phyloP scores from a whole-genome alignment of 306 rosid species.

The Vigna trinervia region DNA sequence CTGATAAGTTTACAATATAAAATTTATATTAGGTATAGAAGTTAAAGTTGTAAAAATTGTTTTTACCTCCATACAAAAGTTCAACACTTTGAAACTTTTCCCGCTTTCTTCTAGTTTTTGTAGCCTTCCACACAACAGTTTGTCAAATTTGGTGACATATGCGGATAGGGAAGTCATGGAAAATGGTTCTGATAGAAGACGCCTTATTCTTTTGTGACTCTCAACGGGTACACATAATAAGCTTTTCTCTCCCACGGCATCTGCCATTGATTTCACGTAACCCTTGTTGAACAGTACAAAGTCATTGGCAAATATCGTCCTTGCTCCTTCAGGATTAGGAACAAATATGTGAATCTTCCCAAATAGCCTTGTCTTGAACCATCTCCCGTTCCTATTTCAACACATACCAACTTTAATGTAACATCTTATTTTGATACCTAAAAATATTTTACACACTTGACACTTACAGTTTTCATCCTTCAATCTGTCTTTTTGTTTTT shows the following conservation, averaged over 20 bases:
- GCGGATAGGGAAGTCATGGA: constrained; percentile 65
- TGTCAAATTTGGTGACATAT: constrained; percentile 62
- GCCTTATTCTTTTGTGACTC: constrained; percentile 72
- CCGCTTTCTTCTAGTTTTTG: constrained; percentile 52
- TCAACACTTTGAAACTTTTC: constrained; percentile 64
- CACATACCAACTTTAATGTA: background rate
- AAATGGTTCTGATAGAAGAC: constrained; percentile 72
- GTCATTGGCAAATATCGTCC: constrained; percentile 62
- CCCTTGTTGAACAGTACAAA: constrained; percentile 76
- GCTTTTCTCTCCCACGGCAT: constrained; percentile 68
- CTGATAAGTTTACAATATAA: background rate
- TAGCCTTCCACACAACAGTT: constrained; percentile 62
- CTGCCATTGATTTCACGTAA: constrained; percentile 77
- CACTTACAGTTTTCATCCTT: too few relatives aligned
- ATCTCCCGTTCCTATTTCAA: constrained; percentile 66
- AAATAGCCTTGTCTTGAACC: constrained; percentile 80
- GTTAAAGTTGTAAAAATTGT: background rate
- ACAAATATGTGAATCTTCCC: constrained; percentile 74
- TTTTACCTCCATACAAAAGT: constrained; percentile 64
- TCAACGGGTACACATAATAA: constrained; percentile 63
- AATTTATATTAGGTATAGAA: background rate
- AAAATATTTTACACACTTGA: too few relatives aligned
- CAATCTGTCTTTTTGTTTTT: too few relatives aligned
- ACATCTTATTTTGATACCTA: too few relatives aligned
- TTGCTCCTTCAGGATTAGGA: constrained; percentile 74